Percentiles rank a stretch among this genome's conserved stretches.
Conservation (phyloP, 108 stramenopile species). For the Nitzschia putrida region DNA sequence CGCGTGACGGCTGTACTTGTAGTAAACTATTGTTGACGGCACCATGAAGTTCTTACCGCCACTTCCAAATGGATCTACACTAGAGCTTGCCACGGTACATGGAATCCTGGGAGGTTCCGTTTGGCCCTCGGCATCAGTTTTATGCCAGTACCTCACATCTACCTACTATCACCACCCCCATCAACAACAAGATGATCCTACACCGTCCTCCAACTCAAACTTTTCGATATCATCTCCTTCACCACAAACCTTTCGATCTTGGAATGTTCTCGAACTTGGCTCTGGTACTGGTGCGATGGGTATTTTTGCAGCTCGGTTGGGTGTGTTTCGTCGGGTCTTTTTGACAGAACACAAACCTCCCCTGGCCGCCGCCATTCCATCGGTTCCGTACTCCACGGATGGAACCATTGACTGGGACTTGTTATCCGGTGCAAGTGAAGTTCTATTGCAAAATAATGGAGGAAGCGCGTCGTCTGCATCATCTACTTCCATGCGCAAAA, state of each 20-base stretch:
- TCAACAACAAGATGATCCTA: not conserved
- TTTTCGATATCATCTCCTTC: too few relatives aligned
- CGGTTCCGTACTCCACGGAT: not conserved
- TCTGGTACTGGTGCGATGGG: not conserved
- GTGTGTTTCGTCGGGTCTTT: not conserved
- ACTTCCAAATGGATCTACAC: not conserved
- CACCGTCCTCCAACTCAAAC: not conserved
- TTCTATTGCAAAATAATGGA: too few relatives aligned
- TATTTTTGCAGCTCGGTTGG: constrained; percentile 1
- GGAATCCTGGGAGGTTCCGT: not conserved
- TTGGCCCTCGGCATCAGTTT: not conserved
- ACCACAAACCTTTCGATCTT: not conserved
- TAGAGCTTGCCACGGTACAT: not conserved
- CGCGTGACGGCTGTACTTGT: too few relatives aligned
- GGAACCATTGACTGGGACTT: not conserved
- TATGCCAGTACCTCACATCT: not conserved
- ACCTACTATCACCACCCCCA: not conserved
- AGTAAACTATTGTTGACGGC: too few relatives aligned
- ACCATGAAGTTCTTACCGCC: not conserved
- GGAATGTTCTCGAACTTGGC: not conserved
- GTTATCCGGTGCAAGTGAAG: too few relatives aligned
- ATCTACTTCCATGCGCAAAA: not conserved
- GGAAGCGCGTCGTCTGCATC: not conserved
- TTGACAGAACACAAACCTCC: constrained; percentile 1
- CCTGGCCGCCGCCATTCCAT: not conserved